These are phyloP conservation scores for Talaromyces islandicus DNA, from an alignment of 2,329 filamentous ascomycete genomes.

Conservation along the genomic window DNA sequence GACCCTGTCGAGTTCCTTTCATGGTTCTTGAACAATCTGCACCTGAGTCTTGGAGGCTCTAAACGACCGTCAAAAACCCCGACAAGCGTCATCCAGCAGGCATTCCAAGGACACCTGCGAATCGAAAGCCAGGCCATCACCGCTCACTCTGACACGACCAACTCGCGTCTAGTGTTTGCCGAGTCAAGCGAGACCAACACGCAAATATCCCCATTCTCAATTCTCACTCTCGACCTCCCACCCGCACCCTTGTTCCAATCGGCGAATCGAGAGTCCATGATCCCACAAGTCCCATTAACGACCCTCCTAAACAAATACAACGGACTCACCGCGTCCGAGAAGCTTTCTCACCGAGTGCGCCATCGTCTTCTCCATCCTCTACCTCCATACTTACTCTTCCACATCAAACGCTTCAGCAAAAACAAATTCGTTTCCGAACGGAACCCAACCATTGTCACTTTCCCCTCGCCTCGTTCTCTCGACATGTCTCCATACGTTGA, in stretches of 20 bases:
- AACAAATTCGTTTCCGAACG: slow-evolving; percentile 97
- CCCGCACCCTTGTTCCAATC: slow-evolving; percentile 93
- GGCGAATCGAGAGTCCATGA: slow-evolving; percentile 90
- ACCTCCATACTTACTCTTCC: slow-evolving; percentile 84
- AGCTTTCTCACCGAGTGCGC: slow-evolving; percentile 78
- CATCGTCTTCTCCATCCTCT: slow-evolving; percentile 87
- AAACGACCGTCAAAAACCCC: slow-evolving; percentile 67
- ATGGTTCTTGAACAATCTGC: slow-evolving; percentile 96
- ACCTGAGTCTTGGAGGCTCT: slow-evolving; percentile 83
- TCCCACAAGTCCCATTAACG: slow-evolving; percentile 69
- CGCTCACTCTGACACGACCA: slow-evolving; percentile 72
- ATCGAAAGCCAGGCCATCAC: slow-evolving; percentile 93
- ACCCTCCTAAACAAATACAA: slow-evolving; percentile 89
- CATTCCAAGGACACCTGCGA: slow-evolving; percentile 88
- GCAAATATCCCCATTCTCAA: slow-evolving; percentile 73
- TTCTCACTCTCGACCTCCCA: slow-evolving; percentile 89
- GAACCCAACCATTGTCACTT: slow-evolving; percentile 97
- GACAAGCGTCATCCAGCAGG: slow-evolving; percentile 75
- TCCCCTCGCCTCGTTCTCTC: slow-evolving; percentile 73
- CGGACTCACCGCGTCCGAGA: slow-evolving; percentile 78
- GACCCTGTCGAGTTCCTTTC: slow-evolving; percentile 95
- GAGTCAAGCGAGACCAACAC: slow-evolving; percentile 77
- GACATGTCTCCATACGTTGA: slow-evolving; percentile 90
- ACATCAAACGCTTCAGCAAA: slow-evolving; percentile 92
- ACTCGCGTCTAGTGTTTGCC: slow-evolving; percentile 86